Base-by-base conservation (phyloP, 768 basidiomycete genomes). In the Lactarius psammicola region DNA sequence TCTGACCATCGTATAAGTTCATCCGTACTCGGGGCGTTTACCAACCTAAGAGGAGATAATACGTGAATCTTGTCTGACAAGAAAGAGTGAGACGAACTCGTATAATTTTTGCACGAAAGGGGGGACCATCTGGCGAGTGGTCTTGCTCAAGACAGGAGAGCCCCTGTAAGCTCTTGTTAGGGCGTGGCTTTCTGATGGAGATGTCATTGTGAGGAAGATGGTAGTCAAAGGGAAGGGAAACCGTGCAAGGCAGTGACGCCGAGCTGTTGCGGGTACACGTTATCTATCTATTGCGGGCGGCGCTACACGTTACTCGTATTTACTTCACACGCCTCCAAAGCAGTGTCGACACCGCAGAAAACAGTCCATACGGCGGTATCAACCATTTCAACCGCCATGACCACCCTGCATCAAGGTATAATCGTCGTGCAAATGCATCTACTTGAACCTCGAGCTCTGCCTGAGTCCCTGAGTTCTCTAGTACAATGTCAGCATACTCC, bases 61-160 rank as follows among this genome's bases (percentile, higher is more conserved):
- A 23, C 56, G 30, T 61, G 54, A 56, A 60, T 36, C n/a, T n/a
- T n/a, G n/a, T n/a, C 6, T 17, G 56, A 53, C 18, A 30, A 62
- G 70, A 68, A 67, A 60, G 68, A 65, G 10, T 10, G 62, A 65
- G 57, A 84, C 88, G 69, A 63, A 95, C 94, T 89, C 90, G 77
- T 89, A 95, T 38, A 98, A 83, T 77, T 98, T 98, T 77, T 95
- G 92, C 17, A 97, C 81, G 74, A 97, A 97, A 0, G 90, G 90
- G 3, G 95, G 94, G 1, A 89, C 84, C 40, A 82, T 75, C 64
- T 81, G 79, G 65, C 80, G 77, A 18, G 80, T 79, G n/a, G 78
- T 77, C 75, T 76, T 81, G 75, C 76, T 81, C 40, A 82, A 71
- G 65, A 79, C 77, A 23, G 79, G 74, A 44, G 78, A 70, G 28